Evolutionary conservation across 257 asterid species (phyloP).

Genomic region (Nicotiana undulata): DNA sequence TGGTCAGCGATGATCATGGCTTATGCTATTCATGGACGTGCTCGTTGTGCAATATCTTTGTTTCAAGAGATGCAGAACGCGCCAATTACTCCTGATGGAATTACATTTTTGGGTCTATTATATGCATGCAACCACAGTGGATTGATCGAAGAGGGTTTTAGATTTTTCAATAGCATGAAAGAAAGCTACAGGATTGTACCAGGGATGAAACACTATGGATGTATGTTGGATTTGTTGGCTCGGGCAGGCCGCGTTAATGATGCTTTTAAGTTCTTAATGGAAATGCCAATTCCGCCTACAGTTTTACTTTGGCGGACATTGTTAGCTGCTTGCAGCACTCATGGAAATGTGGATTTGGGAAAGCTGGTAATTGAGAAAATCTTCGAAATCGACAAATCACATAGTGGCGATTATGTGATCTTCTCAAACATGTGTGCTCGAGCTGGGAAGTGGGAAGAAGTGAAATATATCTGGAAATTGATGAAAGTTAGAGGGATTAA

Average conservation of each 20-base stretch:
- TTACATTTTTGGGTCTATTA: conserved; percentile 29
- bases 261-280: conserved; percentile 20
- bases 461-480: conserved; percentile 9
- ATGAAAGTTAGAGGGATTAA: conserved; percentile 23
- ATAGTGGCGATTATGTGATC: conserved; percentile 33
- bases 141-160: conserved; percentile 18
- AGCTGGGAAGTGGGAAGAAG: conserved; percentile 31
- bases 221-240: conserved; percentile 30
- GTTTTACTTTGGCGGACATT: conserved; percentile 30
- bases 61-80: conserved; percentile 22
- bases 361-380: conserved; percentile 20
- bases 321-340: conserved; percentile 32
- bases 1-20: conserved; percentile 40
- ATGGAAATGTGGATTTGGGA: conserved; percentile 27
- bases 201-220: conserved; percentile 30
- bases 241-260: conserved; percentile 31
- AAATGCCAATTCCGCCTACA: conserved; percentile 24
- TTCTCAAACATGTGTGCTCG: conserved; percentile 30
- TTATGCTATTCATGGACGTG: conserved; percentile 32
- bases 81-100: conserved; percentile 21
- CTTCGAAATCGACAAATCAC: conserved; percentile 22
- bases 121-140: conserved; percentile 32
- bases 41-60: conserved; percentile 20
- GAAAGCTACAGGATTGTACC: conserved; percentile 22
- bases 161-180: conserved; percentile 21